Evolutionary conservation across 2,329 filamentous ascomycete genomes (phyloP).

Genomic region (Aureobasidium subglaciale): DNA sequence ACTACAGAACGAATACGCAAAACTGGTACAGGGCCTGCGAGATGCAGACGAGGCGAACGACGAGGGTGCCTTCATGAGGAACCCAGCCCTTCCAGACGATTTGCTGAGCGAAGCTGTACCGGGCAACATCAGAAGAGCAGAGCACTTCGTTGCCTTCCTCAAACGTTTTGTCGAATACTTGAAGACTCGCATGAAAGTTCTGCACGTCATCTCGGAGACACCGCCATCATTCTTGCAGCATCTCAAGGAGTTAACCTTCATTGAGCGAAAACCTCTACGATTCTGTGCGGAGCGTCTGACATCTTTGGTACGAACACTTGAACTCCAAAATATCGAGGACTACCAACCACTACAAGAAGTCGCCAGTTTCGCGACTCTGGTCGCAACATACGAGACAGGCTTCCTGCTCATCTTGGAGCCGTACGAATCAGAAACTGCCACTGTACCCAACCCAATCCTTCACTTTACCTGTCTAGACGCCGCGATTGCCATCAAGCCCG

Average conservation of each 20-base stretch:
- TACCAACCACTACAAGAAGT: slow-evolving; percentile 96
- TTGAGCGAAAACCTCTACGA: slow-evolving; percentile 87
- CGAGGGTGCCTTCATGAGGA: slow-evolving; percentile 95
- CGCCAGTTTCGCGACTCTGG: slow-evolving; percentile 91
- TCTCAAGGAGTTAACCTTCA: slow-evolving; percentile 91
- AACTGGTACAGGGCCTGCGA: slow-evolving; percentile 83
- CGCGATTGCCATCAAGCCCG: slow-evolving; percentile 94
- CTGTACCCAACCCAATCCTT: slow-evolving; percentile 91
- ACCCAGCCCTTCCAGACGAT: slow-evolving; percentile 88
- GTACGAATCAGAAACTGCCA: slow-evolving; percentile 89
- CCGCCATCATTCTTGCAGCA: slow-evolving; percentile 89
- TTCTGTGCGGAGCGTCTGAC: slow-evolving; percentile 95
- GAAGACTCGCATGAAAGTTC: slow-evolving; percentile 92
- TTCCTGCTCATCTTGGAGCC: slow-evolving; percentile 96
- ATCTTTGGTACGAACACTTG: slow-evolving; percentile 86
- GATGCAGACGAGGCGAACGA: slow-evolving; percentile 83
- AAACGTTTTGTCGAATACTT: slow-evolving; percentile 97
- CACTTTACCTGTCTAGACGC: slow-evolving; percentile 97
- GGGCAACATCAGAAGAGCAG: slow-evolving; percentile 89
- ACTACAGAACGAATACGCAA: slow-evolving; percentile 89
- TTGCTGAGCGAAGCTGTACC: slow-evolving; percentile 91
- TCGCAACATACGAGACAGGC: slow-evolving; percentile 93
- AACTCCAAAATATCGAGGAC: slow-evolving; percentile 96
- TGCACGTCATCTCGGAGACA: slow-evolving; percentile 94
- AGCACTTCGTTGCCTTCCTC: slow-evolving; percentile 91